These are phyloP conservation scores for Venturia pyrina DNA, from an alignment of 2,329 filamentous ascomycete species.

Conservation along the genomic window DNA sequence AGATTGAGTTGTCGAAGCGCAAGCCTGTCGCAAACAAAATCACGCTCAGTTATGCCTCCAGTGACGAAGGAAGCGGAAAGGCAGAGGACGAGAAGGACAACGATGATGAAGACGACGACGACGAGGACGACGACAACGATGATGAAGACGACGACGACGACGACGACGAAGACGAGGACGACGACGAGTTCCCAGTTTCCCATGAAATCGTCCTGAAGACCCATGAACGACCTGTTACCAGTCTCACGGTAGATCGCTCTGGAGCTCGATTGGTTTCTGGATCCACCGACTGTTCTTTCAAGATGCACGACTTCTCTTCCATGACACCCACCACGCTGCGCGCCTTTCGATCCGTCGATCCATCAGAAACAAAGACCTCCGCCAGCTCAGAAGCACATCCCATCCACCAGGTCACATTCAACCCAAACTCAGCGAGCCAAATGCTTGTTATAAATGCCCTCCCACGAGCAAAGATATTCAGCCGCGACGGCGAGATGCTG, in stretches of 20 bases:
- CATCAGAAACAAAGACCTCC: conserved; percentile 56
- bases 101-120: conserved; percentile 39
- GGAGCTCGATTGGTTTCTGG: conserved; percentile 81
- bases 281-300: conserved; percentile 82
- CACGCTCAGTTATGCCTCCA: background rate
- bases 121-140: conserved; percentile 49
- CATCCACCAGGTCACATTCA: conserved; percentile 79
- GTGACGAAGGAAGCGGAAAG: conserved; percentile 4
- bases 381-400: conserved; percentile 74
- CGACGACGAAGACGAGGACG: conserved; percentile 56
- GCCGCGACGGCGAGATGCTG: conserved; percentile 74
- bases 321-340: conserved; percentile 93
- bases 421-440: conserved; percentile 65
- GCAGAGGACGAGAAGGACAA: conserved; percentile 21
- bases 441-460: conserved; percentile 84
- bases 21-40: conserved; percentile 6
- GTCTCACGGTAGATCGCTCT: conserved; percentile 72
- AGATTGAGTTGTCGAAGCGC: conserved; percentile 12
- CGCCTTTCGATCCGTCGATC: conserved; percentile 87
- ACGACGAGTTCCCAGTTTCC: conserved; percentile 83
- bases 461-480: conserved; percentile 81
- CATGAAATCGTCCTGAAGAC: conserved; percentile 91
- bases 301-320: conserved; percentile 88
- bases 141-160: conserved; percentile 71
- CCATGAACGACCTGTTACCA: conserved; percentile 79